Percentiles rank a stretch among this genome's conserved stretches.
Conservation (phyloP, 1,284 basidiomycete species). For the Rhodotorula sp. region DNA sequence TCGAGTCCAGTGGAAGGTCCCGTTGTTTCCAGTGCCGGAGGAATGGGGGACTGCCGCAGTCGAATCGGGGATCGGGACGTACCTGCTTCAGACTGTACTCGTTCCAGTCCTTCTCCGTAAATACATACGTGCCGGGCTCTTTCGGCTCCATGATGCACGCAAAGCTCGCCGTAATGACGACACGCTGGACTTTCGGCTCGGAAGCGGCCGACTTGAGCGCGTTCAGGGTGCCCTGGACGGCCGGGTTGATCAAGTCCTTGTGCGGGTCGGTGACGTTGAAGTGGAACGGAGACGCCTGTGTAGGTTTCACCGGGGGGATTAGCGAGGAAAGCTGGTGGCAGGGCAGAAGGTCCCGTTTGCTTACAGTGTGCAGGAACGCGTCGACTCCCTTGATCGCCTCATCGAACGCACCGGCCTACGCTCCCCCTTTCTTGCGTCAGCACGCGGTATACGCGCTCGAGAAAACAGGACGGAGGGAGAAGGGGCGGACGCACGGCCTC, state of each 20-base stretch:
- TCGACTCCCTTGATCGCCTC: conserved; percentile 51
- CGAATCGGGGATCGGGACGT: not conserved
- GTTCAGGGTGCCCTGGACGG: conserved; percentile 53
- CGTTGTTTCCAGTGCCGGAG: too few species aligned
- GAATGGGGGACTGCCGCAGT: not conserved
- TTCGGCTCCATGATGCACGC: conserved; percentile 40
- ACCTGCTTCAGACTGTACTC: conserved; percentile 22
- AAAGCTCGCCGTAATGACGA: conserved; percentile 54
- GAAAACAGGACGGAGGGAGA: not conserved
- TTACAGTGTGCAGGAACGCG: conserved; percentile 42
- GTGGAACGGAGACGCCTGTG: conserved; percentile 50
- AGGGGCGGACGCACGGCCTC: conserved; percentile 39
- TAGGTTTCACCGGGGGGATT: not conserved
- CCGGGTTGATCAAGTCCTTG: conserved; percentile 51
- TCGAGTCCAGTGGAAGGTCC: not conserved
- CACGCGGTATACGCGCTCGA: not conserved
- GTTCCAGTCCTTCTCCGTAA: conserved; percentile 45
- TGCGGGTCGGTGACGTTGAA: conserved; percentile 43
- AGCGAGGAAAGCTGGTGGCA: not conserved
- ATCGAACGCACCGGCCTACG: conserved; percentile 48
- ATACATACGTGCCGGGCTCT: conserved; percentile 32
- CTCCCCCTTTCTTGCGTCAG: not conserved
- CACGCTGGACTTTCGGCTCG: conserved; percentile 48
- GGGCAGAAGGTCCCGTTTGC: not conserved
- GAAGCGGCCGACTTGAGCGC: conserved; percentile 49